Conservation (phyloP, 2,329 filamentous ascomycete species). For the Cercospora janseana region DNA sequence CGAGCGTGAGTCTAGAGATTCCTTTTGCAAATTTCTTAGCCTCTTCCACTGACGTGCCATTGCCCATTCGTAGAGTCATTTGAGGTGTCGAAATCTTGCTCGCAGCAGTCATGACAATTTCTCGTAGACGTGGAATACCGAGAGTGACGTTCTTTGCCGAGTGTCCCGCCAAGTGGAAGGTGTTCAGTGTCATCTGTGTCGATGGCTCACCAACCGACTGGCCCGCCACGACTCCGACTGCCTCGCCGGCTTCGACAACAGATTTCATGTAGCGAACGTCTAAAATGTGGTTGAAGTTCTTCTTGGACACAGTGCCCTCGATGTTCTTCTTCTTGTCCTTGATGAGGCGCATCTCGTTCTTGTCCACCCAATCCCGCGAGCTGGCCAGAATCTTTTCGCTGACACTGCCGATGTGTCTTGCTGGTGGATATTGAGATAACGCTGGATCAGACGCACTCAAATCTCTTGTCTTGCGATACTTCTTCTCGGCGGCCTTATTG, state of each 20-base stretch:
- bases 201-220: conserved; percentile 97
- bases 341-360: conserved; percentile 57
- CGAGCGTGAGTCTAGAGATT: conserved; percentile 80
- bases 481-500: conserved; percentile 71
- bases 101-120: conserved; percentile 98
- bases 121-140: conserved; percentile 92
- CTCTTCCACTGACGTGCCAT: conserved; percentile 66
- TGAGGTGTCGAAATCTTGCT: conserved; percentile 83
- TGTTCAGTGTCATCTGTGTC: conserved; percentile 99
- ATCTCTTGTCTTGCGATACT: conserved; percentile 69
- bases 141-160: conserved; percentile 98
- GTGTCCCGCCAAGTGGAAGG: conserved; percentile 98
- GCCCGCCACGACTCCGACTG: conserved; percentile 92
- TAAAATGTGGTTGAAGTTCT: conserved; percentile 78
- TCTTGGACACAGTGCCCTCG: conserved; percentile 55
- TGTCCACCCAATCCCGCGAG: conserved; percentile 73
- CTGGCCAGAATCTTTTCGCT: conserved; percentile 80
- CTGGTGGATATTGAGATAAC: conserved; percentile 69
- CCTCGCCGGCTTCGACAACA: conserved; percentile 90
- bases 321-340: conserved; percentile 58
- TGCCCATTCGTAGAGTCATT: conserved; percentile 79
- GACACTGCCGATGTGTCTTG: conserved; percentile 76
- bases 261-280: conserved; percentile 91
- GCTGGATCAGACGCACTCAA: conserved; percentile 71
- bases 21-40: conserved; percentile 83